A percentile compares a stretch with the other conserved stretches of the same genome.
Evolutionary conservation across 2,329 filamentous ascomycete genomes (phyloP).

Genomic region (Neopestalotiopsis sp.): DNA sequence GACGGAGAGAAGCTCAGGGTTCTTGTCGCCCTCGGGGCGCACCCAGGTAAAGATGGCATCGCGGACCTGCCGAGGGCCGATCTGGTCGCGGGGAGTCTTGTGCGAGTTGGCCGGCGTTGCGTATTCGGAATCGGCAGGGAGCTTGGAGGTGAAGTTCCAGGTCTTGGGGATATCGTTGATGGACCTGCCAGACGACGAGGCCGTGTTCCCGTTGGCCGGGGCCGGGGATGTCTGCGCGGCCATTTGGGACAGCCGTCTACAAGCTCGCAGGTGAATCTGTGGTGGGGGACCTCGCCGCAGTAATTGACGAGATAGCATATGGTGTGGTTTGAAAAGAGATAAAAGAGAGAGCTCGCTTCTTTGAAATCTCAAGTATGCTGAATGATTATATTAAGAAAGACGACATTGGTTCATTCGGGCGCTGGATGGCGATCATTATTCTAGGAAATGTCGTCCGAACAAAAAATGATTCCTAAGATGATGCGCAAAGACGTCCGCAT

Average conservation of each 20-base stretch:
- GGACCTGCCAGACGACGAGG: slow-evolving; percentile 24
- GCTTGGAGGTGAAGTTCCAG: slow-evolving; percentile 66
- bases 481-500: slow-evolving; percentile 1
- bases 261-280: slow-evolving; percentile 22
- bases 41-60: slow-evolving; percentile 90
- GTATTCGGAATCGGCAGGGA: slow-evolving; percentile 79
- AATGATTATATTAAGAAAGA: not conserved
- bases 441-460: not conserved
- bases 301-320: slow-evolving; percentile 40
- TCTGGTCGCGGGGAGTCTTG: slow-evolving; percentile 74
- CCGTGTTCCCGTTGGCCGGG: slow-evolving; percentile 19
- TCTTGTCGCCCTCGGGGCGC: slow-evolving; percentile 73
- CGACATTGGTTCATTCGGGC: not conserved
- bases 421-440: not conserved
- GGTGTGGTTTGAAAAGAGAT: slow-evolving; percentile 16
- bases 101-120: slow-evolving; percentile 84
- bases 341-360: not conserved
- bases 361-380: not conserved
- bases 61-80: slow-evolving; percentile 83
- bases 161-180: slow-evolving; percentile 66
- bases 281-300: slow-evolving; percentile 26
- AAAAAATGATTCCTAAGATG: not conserved
- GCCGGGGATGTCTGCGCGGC: slow-evolving; percentile 36
- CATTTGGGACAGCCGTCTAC: slow-evolving; percentile 33
- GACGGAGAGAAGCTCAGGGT: slow-evolving; percentile 80